These are phyloP conservation scores for Vickermania ingenoplastis DNA, from an alignment of 208 protist genomes.

Conservation along the genomic window DNA sequence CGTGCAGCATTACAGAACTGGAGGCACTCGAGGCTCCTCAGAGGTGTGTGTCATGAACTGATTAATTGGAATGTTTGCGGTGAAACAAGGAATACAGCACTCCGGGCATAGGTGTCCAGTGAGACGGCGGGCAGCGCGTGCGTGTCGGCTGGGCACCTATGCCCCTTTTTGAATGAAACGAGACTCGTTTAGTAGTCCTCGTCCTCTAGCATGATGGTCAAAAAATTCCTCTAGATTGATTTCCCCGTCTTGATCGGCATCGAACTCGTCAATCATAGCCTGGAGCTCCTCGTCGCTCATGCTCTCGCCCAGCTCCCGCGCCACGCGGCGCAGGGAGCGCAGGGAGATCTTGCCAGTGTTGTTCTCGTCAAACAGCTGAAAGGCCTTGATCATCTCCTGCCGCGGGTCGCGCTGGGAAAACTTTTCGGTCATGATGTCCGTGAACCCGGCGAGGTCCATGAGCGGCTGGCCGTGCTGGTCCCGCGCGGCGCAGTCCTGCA, in stretches of 20 bases:
- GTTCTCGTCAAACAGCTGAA: constrained; percentile 95
- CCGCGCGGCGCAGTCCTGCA: constrained; percentile 78
- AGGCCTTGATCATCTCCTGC: constrained; percentile 95
- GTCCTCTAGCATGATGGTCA: constrained; percentile 93
- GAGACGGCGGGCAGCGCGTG: no score
- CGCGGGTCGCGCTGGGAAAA: constrained; percentile 88
- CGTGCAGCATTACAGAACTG: no score
- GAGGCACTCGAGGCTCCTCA: no score
- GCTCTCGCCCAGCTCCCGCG: constrained; percentile 92
- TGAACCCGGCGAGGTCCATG: constrained; percentile 90
- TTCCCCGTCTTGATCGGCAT: constrained; percentile 92
- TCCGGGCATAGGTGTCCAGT: no score
- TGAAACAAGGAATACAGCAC: no score
- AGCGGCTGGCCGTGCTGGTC: constrained; percentile 74
- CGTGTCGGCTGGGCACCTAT: no score
- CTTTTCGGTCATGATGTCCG: constrained; percentile 89
- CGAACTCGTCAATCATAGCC: constrained; percentile 97
- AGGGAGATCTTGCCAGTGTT: constrained; percentile 92
- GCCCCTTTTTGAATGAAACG: no score
- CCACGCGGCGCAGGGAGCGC: constrained; percentile 89
- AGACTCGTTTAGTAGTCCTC: constrained; percentile 79
- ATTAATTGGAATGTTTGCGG: no score
- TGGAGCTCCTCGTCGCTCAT: constrained; percentile 96
- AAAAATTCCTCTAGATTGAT: constrained; percentile 94
- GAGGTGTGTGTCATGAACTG: no score